These are phyloP conservation scores for Ogataea nonfermentans DNA, from an alignment of 805 yeast species.

Conservation along the genomic window DNA sequence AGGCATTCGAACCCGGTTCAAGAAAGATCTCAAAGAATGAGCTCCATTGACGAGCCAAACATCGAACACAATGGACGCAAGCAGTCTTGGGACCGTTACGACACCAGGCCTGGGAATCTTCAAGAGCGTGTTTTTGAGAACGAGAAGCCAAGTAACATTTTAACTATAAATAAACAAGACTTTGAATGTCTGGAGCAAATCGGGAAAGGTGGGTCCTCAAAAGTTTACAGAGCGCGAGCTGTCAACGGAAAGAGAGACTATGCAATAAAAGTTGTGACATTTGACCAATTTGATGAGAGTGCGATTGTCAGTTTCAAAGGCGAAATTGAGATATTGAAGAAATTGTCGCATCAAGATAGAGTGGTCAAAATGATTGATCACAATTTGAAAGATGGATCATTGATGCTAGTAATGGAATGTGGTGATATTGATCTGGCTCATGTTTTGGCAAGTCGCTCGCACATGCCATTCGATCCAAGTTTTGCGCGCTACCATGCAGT, in stretches of 20 bases:
- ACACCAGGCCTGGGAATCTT: neutral
- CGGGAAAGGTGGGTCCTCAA: slow-evolving; percentile 92
- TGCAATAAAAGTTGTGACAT: slow-evolving; percentile 79
- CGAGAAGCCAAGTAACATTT: slow-evolving; percentile 13
- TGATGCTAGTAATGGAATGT: slow-evolving; percentile 86
- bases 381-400: slow-evolving; percentile 59
- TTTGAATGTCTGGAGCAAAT: slow-evolving; percentile 75
- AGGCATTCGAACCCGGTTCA: too few species aligned
- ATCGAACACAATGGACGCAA: slow-evolving; percentile 2
- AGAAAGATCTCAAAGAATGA: neutral
- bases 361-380: slow-evolving; percentile 80
- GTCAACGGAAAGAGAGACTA: slow-evolving; percentile 49
- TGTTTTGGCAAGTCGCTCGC: slow-evolving; percentile 59
- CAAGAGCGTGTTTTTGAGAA: slow-evolving; percentile 4
- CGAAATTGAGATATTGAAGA: slow-evolving; percentile 73
- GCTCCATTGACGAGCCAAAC: neutral
- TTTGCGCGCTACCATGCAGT: slow-evolving; percentile 78
- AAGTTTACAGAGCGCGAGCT: slow-evolving; percentile 76
- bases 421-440: slow-evolving; percentile 90
- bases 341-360: slow-evolving; percentile 57
- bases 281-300: slow-evolving; percentile 75
- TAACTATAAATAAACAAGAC: slow-evolving; percentile 52
- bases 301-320: slow-evolving; percentile 82
- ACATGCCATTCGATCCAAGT: slow-evolving; percentile 58
- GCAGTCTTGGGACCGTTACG: neutral